phyloP scores from a whole-genome alignment of 1,139 yeast genomes.

The Schwanniomyces etchellsii region DNA sequence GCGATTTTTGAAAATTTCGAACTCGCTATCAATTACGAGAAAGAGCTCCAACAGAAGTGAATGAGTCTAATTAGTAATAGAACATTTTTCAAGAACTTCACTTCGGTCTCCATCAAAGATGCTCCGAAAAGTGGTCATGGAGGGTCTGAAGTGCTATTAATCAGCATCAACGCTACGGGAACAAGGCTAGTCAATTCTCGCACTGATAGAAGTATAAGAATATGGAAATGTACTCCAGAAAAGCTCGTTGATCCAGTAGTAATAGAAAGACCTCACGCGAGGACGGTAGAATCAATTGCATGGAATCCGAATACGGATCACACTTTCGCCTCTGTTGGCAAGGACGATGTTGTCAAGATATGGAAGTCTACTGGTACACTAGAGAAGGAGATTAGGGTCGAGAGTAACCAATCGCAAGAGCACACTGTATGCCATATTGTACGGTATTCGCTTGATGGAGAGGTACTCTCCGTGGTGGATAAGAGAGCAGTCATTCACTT shows the following conservation, averaged over 20 bases:
- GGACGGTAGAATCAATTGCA: conserved; percentile 43
- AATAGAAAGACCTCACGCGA: conserved; percentile 40
- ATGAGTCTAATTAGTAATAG: conserved; percentile 10
- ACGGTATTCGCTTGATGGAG: conserved; percentile 51
- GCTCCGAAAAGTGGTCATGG: conserved; percentile 22
- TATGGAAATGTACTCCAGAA: conserved; percentile 34
- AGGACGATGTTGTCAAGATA: conserved; percentile 46
- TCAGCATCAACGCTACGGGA: conserved; percentile 37
- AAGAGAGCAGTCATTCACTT: conserved; percentile 26
- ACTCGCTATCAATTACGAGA: neutral
- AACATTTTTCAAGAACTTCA: conserved; percentile 19
- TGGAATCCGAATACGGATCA: conserved; percentile 58
- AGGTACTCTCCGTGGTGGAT: conserved; percentile 44
- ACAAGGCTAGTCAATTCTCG: conserved; percentile 40
- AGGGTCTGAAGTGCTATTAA: conserved; percentile 25
- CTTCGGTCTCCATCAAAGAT: conserved; percentile 18
- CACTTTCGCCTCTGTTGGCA: conserved; percentile 54
- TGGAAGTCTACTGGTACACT: conserved; percentile 50
- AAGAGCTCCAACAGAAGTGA: neutral
- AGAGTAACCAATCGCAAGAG: conserved; percentile 7
- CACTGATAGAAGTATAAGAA: conserved; percentile 39
- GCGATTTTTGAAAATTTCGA: neutral
- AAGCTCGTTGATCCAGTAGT: conserved; percentile 27
- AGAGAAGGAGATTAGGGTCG: conserved; percentile 27
- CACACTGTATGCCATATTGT: conserved; percentile 23